These are phyloP conservation scores for Teratosphaeria epicoccoides DNA, from an alignment of 2,329 filamentous ascomycete species.

Conservation along the genomic window DNA sequence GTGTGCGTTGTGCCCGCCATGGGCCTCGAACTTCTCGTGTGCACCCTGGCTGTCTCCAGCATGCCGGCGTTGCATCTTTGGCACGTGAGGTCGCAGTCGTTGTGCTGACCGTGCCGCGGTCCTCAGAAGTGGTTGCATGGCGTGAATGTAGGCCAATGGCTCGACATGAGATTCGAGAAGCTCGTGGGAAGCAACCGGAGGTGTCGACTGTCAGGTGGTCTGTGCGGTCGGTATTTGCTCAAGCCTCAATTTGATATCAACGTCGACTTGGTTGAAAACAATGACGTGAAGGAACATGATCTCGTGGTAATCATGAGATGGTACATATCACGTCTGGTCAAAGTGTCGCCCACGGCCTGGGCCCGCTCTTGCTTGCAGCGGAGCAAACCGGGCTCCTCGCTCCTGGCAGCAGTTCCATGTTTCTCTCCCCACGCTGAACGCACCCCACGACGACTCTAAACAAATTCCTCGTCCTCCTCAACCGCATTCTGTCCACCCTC, in stretches of 20 bases:
- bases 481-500: background rate
- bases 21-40: constrained; percentile 23
- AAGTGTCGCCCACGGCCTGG: too few relatives aligned
- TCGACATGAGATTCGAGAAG: background rate
- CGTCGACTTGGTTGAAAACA: background rate
- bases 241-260: background rate
- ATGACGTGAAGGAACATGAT: too few relatives aligned
- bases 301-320: too few relatives aligned
- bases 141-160: constrained; percentile 15
- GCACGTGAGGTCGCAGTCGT: constrained; percentile 23
- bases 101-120: constrained; percentile 34
- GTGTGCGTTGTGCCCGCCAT: constrained; percentile 22
- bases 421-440: background rate
- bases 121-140: constrained; percentile 37
- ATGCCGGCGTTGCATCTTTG: constrained; percentile 32
- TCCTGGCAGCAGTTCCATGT: too few relatives aligned
- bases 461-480: background rate
- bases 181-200: background rate
- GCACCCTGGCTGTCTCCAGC: constrained; percentile 27
- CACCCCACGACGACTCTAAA: background rate
- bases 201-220: background rate
- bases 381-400: too few relatives aligned
- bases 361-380: too few relatives aligned
- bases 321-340: too few relatives aligned
- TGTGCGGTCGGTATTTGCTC: background rate